Base-by-base conservation (phyloP, 2,329 filamentous ascomycete genomes). In the Zarea fungicola region DNA sequence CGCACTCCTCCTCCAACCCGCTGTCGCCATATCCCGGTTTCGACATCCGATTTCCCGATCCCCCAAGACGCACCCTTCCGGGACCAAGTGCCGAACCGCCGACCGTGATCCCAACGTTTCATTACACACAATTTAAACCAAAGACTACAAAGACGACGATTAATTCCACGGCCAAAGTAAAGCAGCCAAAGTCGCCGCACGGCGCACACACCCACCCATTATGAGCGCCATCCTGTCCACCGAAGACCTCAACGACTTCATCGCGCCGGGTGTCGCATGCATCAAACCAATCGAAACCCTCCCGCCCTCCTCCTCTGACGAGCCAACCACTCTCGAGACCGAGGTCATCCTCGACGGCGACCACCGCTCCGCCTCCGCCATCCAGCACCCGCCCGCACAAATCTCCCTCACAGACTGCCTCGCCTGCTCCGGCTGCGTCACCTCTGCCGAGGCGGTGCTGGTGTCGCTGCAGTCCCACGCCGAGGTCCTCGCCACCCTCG, bases 171-270 rank as follows among this genome's bases (percentile, higher is more conserved):
- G n/a, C n/a, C n/a, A n/a, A n/a, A n/a, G 6, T 9, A 36, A 2
- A 22, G 9, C 34, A 3, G 4, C 18, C 9, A 16, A 19, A 37
- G 37, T n/a, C 37, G 37, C 37, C 37, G 13, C 22, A 2, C n/a
- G 11, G 37, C 23, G 37, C 37, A 37, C 6, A 8, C 16, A n/a
- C 14, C 22, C 16, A 14, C 16, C 18, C 26, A 75, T 66, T 54
- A 99, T 99, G 93, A 96, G 90, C 65, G 93, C 93, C 54, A 99
- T 99, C 62, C 85, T 99, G 61, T 97, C 91, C 49, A 85, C 87
- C 62, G 92, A 99, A 74, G 91, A 96, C 67, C 77, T 99, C 53
- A 99, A 99, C 75, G 93, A 99, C 76, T 99, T 99, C 73, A 99
- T 99, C 65, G 93, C 88, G 50, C 93, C 93, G 13, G 91, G 92